Percentiles rank a stretch among this genome's conserved stretches.
These are phyloP conservation scores for Phytophthora megakarya DNA, from an alignment of 352 stramenopile species.

Conservation along the genomic window DNA sequence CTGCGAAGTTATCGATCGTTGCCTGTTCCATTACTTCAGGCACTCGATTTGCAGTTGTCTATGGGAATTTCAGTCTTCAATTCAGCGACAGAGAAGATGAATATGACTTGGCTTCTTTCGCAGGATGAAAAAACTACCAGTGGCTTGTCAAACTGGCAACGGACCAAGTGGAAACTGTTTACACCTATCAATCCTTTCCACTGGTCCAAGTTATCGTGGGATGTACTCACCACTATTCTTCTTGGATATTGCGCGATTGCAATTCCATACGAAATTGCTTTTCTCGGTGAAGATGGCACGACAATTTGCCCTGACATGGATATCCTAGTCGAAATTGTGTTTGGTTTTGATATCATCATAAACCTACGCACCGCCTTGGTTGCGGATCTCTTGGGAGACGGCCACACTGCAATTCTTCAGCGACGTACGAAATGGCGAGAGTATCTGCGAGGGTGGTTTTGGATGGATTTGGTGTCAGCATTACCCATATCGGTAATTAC, in stretches of 20 bases:
- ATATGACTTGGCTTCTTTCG: conserved; percentile 66
- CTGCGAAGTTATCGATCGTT: conserved; percentile 66
- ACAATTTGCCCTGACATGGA: conserved; percentile 42
- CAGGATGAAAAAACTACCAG: conserved; percentile 26
- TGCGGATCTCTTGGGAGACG: conserved; percentile 34
- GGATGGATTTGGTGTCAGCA: conserved; percentile 70
- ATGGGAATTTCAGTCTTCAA: conserved; percentile 85
- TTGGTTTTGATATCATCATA: conserved; percentile 60
- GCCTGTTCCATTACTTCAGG: conserved; percentile 60
- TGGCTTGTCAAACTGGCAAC: conserved; percentile 25
- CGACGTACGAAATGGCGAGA: conserved; percentile 31
- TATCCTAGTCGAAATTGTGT: conserved; percentile 47
- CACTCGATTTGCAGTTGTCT: conserved; percentile 69
- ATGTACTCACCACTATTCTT: conserved; percentile 45
- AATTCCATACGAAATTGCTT: conserved; percentile 71
- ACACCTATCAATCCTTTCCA: conserved; percentile 56
- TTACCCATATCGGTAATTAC: conserved; percentile 56
- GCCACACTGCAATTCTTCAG: conserved; percentile 46
- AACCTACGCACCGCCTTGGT: conserved; percentile 59
- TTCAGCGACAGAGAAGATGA: conserved; percentile 67
- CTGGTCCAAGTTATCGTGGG: conserved; percentile 56
- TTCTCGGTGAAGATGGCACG: conserved; percentile 40
- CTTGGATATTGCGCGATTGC: conserved; percentile 61
- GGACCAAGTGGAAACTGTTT: conserved; percentile 34
- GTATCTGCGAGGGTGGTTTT: conserved; percentile 80